Percentiles rank a stretch among this genome's conserved stretches.
Evolutionary conservation across 495 filamentous ascomycete genomes (phyloP).

Genomic region (Xylaria sp.): DNA sequence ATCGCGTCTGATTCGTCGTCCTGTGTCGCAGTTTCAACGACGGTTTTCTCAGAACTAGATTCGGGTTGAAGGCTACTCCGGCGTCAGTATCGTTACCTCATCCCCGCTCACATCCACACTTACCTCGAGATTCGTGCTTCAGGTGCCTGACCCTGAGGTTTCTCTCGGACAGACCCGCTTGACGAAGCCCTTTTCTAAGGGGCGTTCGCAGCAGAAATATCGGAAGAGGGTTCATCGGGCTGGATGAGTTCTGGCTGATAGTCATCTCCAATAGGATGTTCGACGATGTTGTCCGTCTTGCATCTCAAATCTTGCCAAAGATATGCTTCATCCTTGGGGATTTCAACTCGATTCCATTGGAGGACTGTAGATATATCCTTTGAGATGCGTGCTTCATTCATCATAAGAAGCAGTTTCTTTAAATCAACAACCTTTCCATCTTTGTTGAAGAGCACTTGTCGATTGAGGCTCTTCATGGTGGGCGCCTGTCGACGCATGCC

Average conservation of each 20-base stretch:
- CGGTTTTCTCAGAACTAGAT: neutral
- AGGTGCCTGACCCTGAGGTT: neutral
- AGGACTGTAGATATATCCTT: neutral
- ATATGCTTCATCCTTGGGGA: neutral
- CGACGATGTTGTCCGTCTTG: neutral
- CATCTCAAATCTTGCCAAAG: neutral
- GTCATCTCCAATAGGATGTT: neutral
- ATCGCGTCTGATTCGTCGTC: neutral
- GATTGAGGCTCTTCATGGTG: neutral
- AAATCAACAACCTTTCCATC: neutral
- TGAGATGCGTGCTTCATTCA: neutral
- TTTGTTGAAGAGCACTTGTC: neutral
- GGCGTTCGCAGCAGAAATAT: neutral
- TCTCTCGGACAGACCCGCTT: neutral
- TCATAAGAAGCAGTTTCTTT: neutral
- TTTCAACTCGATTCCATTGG: neutral
- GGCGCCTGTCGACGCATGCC: neutral
- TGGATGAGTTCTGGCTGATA: neutral
- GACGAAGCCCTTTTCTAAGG: conserved; percentile 20
- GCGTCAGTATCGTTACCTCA: neutral
- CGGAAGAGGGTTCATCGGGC: too few relatives aligned
- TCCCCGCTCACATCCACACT: neutral
- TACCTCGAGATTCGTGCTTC: neutral
- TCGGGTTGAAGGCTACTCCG: neutral
- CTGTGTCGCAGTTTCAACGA: neutral